These are phyloP conservation scores for Saturnispora serradocipensis DNA, from an alignment of 805 yeast genomes.

Conservation along the genomic window DNA sequence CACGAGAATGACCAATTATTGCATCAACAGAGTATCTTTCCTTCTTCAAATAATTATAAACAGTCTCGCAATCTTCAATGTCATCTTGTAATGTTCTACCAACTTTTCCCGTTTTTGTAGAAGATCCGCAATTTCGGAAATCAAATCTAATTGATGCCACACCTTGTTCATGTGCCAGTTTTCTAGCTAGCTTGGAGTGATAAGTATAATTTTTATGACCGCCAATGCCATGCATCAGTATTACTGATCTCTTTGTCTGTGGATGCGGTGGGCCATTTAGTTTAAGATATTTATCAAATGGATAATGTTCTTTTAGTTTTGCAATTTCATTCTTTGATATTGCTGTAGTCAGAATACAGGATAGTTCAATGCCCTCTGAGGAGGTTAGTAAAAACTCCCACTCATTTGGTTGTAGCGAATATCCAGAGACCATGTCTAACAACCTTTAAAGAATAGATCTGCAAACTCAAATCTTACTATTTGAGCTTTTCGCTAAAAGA, in stretches of 20 bases:
- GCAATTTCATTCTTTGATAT: constrained; percentile 11
- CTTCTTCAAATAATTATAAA: constrained; percentile 28
- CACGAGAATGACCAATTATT: constrained; percentile 74
- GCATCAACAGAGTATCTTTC: constrained; percentile 35
- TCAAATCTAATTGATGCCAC: constrained; percentile 67
- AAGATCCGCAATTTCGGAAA: constrained; percentile 78
- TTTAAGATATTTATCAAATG: constrained; percentile 1
- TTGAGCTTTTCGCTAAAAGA: not conserved
- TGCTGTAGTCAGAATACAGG: constrained; percentile 19
- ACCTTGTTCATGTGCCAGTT: constrained; percentile 50
- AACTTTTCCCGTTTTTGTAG: constrained; percentile 37
- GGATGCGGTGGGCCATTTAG: constrained; percentile 6
- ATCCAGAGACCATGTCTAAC: not conserved
- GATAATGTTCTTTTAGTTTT: constrained; percentile 7
- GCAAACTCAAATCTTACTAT: not conserved
- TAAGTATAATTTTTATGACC: constrained; percentile 80
- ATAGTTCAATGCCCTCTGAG: constrained; percentile 3
- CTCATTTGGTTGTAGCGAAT: constrained; percentile 12
- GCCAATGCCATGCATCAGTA: constrained; percentile 75
- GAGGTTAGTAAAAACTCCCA: constrained; percentile 11
- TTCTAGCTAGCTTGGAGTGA: constrained; percentile 52
- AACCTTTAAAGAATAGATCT: not conserved
- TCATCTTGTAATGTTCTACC: constrained; percentile 63
- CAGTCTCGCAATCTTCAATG: constrained; percentile 52
- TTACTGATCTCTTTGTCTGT: constrained; percentile 29